A percentile compares a stretch with the other conserved stretches of the same genome.
These are phyloP conservation scores for Aristolochia contorta DNA, from an alignment of 164 flowering plant species.

Conservation along the genomic window DNA sequence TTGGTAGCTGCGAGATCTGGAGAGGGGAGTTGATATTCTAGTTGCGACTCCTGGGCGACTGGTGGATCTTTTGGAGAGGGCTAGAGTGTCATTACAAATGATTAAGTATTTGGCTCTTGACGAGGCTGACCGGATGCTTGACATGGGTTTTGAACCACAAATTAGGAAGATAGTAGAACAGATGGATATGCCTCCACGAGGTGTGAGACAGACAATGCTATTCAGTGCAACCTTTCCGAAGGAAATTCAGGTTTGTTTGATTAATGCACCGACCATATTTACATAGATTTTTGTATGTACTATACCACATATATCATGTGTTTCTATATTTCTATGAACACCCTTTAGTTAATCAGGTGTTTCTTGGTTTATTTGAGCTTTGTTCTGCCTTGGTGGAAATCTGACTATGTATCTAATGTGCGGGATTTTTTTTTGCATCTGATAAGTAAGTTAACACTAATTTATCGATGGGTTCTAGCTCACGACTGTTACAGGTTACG, in stretches of 20 bases:
- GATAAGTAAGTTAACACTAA: too few relatives aligned
- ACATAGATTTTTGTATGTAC: too few relatives aligned
- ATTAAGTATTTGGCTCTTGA: constrained; percentile 60
- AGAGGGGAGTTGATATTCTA: constrained; percentile 74
- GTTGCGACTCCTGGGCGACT: constrained; percentile 77
- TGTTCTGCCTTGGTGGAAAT: too few relatives aligned
- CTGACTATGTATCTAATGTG: too few relatives aligned
- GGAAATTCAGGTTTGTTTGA: constrained; percentile 55
- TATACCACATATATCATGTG: too few relatives aligned
- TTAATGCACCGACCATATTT: too few relatives aligned
- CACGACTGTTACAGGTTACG: too few relatives aligned
- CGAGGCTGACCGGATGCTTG: constrained; percentile 80
- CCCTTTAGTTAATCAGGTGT: too few relatives aligned
- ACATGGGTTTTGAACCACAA: constrained; percentile 87
- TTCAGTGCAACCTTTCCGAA: constrained; percentile 83
- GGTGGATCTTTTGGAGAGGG: constrained; percentile 72
- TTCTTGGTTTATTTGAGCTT: too few relatives aligned
- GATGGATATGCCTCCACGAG: constrained; percentile 74
- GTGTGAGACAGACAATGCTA: constrained; percentile 58
- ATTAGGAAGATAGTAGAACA: constrained; percentile 75
- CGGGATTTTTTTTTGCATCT: too few relatives aligned
- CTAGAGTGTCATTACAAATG: constrained; percentile 58
- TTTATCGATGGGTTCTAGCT: too few relatives aligned
- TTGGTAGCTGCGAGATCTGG: constrained; percentile 54
- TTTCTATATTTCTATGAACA: too few relatives aligned